Base-by-base conservation (phyloP, 371 early-diverging fungal genomes). In the Chytridium lagenaria region DNA sequence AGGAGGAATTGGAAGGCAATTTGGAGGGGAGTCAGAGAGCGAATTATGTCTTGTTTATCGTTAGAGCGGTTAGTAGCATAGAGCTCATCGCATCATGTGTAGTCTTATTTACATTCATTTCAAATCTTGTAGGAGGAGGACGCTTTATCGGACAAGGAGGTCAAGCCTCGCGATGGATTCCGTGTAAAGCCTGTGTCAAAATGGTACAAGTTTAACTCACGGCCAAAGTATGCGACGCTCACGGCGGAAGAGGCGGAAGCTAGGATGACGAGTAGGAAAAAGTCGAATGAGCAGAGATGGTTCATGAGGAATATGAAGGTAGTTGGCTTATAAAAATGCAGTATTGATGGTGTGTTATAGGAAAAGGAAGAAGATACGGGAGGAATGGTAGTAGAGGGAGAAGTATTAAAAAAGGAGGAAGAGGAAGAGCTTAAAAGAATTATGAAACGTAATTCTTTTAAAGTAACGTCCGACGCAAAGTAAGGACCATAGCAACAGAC, bases 221-320 rank as follows among this genome's bases (percentile, higher is more conserved):
- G 92, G 79, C 84, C 93, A 50, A 90, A 89, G 73, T 92, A 94
- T 71, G 86, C 86, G 22, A 92, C 93, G 0, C 81, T 97, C 37
- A 90, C 96, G 0, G 69, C 91, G 26, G 98, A 98, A 70, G 96
- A 98, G 83, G 97, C 95, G 0, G 98, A 98, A 77, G 95, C 91
- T 72, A 89, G 90, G 82, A 90, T 95, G 86, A 65, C 50, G 26
- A 75, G 68, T 61, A 77, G 50, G 50, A 75, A 69, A 23, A 68
- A 55, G 28, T n/a, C 50, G 72, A 64, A 31, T 19, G 75, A 76
- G 10, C 77, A n/a, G n/a, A n/a, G 68, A 33, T 77, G 77, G 78
- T 44, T 79, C 44, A 81, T 73, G 80, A 34, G 67, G 65, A 68
- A 77, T 10, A 67, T 59, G 66, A 67, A 67, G 52, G 61, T 50